These are phyloP conservation scores for Coprinellus aureogranulatus DNA, from an alignment of 768 basidiomycete genomes.

Conservation along the genomic window DNA sequence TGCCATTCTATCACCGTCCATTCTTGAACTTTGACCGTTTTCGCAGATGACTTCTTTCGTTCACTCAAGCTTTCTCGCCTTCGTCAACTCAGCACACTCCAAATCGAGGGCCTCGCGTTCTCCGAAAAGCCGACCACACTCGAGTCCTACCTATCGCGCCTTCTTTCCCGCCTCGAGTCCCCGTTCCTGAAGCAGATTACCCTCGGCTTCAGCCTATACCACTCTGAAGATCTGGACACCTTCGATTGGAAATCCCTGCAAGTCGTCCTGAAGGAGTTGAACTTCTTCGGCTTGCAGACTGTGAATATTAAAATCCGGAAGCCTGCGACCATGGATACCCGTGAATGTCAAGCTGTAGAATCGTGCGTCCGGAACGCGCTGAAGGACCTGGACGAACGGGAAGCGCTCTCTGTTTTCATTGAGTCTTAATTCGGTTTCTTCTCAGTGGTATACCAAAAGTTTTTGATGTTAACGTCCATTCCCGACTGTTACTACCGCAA, in stretches of 20 bases:
- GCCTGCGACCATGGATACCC: background rate
- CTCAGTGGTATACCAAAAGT: background rate
- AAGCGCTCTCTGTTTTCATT: slow-evolving; percentile 2
- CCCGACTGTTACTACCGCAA: background rate
- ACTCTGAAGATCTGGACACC: slow-evolving; percentile 1
- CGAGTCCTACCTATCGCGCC: slow-evolving; percentile 12
- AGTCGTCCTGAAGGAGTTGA: slow-evolving; percentile 16
- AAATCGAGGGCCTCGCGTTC: slow-evolving; percentile 17
- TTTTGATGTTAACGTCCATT: background rate
- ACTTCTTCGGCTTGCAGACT: slow-evolving; percentile 22
- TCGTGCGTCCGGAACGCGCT: slow-evolving; percentile 4
- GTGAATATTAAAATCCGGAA: slow-evolving; percentile 9
- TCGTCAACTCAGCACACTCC: slow-evolving; percentile 16
- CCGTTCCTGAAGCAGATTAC: slow-evolving; percentile 22
- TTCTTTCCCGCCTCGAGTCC: slow-evolving; percentile 24
- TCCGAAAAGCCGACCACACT: slow-evolving; percentile 4
- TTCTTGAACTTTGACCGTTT: background rate
- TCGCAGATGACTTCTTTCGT: slow-evolving; percentile 13
- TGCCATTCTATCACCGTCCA: background rate
- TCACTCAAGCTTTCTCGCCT: slow-evolving; percentile 20
- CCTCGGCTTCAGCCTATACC: slow-evolving; percentile 9
- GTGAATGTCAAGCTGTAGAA: background rate
- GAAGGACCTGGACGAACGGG: slow-evolving; percentile 9
- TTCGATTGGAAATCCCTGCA: slow-evolving; percentile 20
- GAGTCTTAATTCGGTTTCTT: background rate